Base-by-base conservation (phyloP, 1,139 yeast species). In the Pichia inconspicua region DNA sequence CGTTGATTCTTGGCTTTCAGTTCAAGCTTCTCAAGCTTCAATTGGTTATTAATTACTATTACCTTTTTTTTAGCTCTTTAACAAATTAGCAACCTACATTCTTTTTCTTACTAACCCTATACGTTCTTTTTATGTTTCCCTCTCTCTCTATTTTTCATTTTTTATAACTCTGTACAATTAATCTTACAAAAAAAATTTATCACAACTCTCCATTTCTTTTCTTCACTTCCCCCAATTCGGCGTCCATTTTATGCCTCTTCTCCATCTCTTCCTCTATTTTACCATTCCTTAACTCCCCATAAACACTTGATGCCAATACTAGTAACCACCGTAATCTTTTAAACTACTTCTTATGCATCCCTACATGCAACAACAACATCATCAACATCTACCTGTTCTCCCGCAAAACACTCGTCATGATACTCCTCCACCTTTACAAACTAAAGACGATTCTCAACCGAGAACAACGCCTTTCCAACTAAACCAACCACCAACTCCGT, bases 1-100 rank as follows among this genome's bases (percentile, higher is more conserved):
- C 42, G 85, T 84, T 50, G 57, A 65, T 43, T 55, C 63, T 5
- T 84, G 92, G 92, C 64, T 78, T 54, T 55, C 62, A 43, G 58
- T 62, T 39, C 53, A 73, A 41, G 87, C 84, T 52, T 72, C 84
- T 43, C 56, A 68, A 52, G 83, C 80, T 34, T 19, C 49, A 9
- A 42, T 45, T 36, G 38, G 22, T 34, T 25, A 8, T 36, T 31
- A 35, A 11, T 6, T 37, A 22, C n/a, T 3, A 10, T 10, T 37
- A 22, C 40, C 8, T 11, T 31, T 11, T 22, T n/a, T 22, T 19
- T 31, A 12, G 17, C 10, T 25, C 10, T 32, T 14, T 28, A 17
- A 17, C 19, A 17, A 17, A 17, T 17, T 37, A n/a, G 11, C 32
- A 11, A 11, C 14, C 36, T 11, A 6, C 11, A 36, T 28, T 10